Conservation (phyloP, 2,329 filamentous ascomycete genomes). For the Exserohilum rostratum region DNA sequence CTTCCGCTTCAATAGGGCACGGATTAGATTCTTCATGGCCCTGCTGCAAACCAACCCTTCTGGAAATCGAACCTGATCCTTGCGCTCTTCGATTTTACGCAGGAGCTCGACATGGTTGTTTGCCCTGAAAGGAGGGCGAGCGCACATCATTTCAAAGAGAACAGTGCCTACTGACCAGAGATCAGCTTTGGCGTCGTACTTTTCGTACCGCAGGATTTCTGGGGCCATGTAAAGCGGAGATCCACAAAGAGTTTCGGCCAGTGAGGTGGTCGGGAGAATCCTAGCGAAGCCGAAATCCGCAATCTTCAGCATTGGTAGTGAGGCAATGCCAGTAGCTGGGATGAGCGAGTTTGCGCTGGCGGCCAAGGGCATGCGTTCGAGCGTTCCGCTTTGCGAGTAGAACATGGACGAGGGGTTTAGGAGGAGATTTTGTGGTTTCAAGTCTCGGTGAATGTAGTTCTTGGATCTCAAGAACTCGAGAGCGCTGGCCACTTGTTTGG, state of each 20-base stretch:
- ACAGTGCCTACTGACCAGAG: conserved; percentile 98
- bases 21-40: conserved; percentile 81
- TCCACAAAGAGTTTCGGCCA: conserved; percentile 95
- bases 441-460: conserved; percentile 93
- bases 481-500: conserved; percentile 92
- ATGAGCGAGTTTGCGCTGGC: conserved; percentile 81
- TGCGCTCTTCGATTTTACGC: conserved; percentile 85
- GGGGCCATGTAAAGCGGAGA: conserved; percentile 99
- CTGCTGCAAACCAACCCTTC: conserved; percentile 72
- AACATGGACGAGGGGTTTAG: conserved; percentile 79
- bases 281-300: conserved; percentile 99
- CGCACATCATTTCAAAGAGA: conserved; percentile 91
- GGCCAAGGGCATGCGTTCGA: conserved; percentile 71
- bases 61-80: conserved; percentile 84
- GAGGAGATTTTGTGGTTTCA: conserved; percentile 95
- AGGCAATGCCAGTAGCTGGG: conserved; percentile 78
- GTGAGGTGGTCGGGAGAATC: conserved; percentile 84
- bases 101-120: conserved; percentile 93
- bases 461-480: conserved; percentile 83
- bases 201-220: conserved; percentile 95
- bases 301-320: conserved; percentile 94
- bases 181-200: conserved; percentile 96
- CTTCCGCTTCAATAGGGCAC: conserved; percentile 80
- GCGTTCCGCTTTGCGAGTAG: conserved; percentile 59
- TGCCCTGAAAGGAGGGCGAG: conserved; percentile 87